Conservation (phyloP, 352 stramenopile genomes). For the Phytophthora tentaculata region DNA sequence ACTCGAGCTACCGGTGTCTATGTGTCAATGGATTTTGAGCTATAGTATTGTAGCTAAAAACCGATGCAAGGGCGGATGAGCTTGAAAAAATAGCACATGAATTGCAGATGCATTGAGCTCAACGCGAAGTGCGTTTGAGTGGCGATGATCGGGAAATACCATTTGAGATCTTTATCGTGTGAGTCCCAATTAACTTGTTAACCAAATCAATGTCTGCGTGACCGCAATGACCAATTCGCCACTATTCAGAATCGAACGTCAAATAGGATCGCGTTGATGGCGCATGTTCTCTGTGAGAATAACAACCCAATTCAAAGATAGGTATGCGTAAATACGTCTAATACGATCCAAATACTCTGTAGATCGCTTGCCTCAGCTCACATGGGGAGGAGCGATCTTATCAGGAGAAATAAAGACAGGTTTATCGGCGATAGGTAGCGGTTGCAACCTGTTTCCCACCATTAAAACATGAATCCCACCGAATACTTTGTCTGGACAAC, state of each 20-base stretch:
- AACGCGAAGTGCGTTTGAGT: conserved; percentile 12
- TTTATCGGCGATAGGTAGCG: conserved; percentile 26
- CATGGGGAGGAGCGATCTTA: neutral
- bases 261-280: neutral
- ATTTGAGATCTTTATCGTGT: neutral
- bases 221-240: neutral
- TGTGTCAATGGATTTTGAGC: neutral
- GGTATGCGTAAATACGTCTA: conserved; percentile 5
- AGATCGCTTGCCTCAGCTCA: too few species aligned
- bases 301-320: conserved; percentile 9
- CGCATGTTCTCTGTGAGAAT: conserved; percentile 12
- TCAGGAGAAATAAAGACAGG: conserved; percentile 12
- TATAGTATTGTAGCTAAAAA: conserved; percentile 7
- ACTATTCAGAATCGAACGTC: neutral
- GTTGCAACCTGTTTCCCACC: conserved; percentile 37
- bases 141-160: conserved; percentile 11
- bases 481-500: conserved; percentile 7
- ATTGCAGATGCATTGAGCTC: conserved; percentile 6
- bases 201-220: conserved; percentile 9
- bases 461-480: conserved; percentile 32
- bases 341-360: neutral
- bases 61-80: neutral
- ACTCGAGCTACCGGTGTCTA: neutral
- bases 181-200: conserved; percentile 5
- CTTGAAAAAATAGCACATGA: neutral